Conservation (phyloP, 2,329 filamentous ascomycete species). For the Colletotrichum chrysophilum region DNA sequence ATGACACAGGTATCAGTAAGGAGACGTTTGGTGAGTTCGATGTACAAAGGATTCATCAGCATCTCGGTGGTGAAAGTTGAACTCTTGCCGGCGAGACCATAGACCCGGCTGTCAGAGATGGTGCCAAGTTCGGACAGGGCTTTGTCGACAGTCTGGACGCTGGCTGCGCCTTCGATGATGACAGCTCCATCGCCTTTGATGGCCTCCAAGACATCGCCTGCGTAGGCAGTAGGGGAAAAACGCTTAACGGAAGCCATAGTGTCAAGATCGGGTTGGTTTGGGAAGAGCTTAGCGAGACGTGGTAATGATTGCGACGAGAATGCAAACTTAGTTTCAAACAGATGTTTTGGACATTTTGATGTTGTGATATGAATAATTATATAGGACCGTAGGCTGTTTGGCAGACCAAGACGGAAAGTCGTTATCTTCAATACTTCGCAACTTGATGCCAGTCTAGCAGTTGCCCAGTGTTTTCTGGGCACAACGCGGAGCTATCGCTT, state of each 20-base stretch:
- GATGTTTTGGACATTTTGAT: not conserved
- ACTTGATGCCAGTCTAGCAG: not conserved
- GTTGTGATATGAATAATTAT: rapidly evolving
- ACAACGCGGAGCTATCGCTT: not conserved
- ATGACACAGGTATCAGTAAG: not conserved
- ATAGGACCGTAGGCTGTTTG: not conserved
- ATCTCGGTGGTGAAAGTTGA: not conserved
- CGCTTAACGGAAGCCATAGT: not conserved
- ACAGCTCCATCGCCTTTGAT: not conserved
- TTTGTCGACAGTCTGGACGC: not conserved
- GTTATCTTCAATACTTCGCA: not conserved
- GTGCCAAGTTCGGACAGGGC: not conserved
- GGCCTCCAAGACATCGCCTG: not conserved
- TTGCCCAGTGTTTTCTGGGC: not conserved
- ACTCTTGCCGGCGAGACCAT: not conserved
- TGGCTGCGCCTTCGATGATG: not conserved
- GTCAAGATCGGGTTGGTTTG: rapidly evolving
- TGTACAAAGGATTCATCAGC: not conserved
- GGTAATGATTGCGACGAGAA: not conserved
- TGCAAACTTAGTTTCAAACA: not conserved
- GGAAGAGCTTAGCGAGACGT: not conserved
- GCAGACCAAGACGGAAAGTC: rapidly evolving
- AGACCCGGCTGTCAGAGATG: not conserved
- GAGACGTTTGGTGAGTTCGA: not conserved
- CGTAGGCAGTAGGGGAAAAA: not conserved